phyloP scores from a whole-genome alignment of 164 flowering plant genomes.

The Kalanchoe fedtschenkoi region DNA sequence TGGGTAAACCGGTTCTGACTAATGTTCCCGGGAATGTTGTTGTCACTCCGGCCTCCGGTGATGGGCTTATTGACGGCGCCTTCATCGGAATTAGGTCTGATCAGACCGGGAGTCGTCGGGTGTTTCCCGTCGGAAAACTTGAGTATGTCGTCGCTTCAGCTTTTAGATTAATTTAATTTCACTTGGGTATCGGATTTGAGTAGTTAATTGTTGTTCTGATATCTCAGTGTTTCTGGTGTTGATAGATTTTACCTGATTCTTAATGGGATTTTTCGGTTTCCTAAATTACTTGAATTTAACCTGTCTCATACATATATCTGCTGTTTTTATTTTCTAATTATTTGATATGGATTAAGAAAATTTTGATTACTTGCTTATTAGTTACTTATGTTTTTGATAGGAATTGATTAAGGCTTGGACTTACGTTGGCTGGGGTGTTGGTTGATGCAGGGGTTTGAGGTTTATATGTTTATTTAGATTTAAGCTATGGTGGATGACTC shows the following conservation, averaged over 20 bases:
- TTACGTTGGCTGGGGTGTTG: no score
- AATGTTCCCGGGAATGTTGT: slow-evolving; percentile 47
- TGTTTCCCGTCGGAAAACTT: slow-evolving; percentile 67
- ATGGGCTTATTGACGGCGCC: slow-evolving; percentile 38
- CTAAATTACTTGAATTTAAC: no score
- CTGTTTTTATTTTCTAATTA: background rate
- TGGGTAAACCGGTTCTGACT: slow-evolving; percentile 37
- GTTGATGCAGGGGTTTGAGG: slow-evolving; percentile 50
- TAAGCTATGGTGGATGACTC: slow-evolving; percentile 99
- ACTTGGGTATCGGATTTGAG: background rate
- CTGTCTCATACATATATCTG: no score
- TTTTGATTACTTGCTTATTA: background rate
- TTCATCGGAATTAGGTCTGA: slow-evolving; percentile 73
- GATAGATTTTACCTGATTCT: no score
- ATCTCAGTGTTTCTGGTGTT: no score
- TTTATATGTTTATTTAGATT: slow-evolving; percentile 90
- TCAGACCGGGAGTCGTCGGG: slow-evolving; percentile 49
- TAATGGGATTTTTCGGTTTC: no score
- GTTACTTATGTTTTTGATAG: no score
- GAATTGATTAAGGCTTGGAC: background rate
- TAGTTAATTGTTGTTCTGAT: no score
- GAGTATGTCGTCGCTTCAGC: slow-evolving; percentile 22
- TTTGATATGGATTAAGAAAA: background rate
- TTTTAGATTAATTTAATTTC: background rate
- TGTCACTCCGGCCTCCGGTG: slow-evolving; percentile 45